phyloP scores from a whole-genome alignment of 2,329 filamentous ascomycete species.

The Pestalotiopsis sp. region DNA sequence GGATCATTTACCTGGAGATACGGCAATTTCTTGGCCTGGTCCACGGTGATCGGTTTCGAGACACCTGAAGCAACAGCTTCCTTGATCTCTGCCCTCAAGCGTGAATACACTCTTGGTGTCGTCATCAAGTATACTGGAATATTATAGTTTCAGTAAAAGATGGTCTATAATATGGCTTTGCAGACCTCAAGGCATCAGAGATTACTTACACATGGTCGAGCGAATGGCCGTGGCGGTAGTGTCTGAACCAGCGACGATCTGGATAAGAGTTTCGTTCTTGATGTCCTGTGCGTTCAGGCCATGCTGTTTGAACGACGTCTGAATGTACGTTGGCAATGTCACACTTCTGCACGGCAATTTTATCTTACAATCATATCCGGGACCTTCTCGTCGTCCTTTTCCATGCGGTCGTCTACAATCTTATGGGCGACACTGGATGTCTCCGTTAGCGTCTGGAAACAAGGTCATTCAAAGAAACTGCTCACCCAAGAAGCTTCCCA shows the following conservation, averaged over 20 bases:
- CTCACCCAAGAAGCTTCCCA: constrained; percentile 1
- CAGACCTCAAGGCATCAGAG: too few relatives aligned
- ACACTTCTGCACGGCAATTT: neutral
- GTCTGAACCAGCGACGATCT: constrained; percentile 12
- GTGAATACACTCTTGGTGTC: constrained; percentile 8
- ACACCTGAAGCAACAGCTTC: constrained; percentile 3
- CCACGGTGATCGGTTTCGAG: constrained; percentile 10
- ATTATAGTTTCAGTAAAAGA: too few relatives aligned
- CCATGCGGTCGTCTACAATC: neutral
- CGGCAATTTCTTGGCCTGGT: constrained; percentile 12
- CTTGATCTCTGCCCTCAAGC: constrained; percentile 10
- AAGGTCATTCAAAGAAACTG: too few relatives aligned
- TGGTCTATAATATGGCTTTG: too few relatives aligned
- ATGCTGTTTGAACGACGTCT: neutral
- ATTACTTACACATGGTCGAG: constrained; percentile 7
- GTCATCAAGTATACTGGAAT: constrained; percentile 5
- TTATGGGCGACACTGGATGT: neutral
- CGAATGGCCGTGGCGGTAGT: constrained; percentile 13
- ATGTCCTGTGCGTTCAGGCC: neutral
- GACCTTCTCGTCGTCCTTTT: neutral
- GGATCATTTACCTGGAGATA: constrained; percentile 12
- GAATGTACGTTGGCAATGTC: too few relatives aligned
- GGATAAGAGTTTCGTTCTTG: constrained; percentile 2
- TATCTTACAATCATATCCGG: constrained; percentile 11
- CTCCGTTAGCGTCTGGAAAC: neutral